Percentiles rank a stretch among this genome's conserved stretches.
These are phyloP conservation scores for Candida ponderosae DNA, from an alignment of 805 yeast species.

Conservation along the genomic window DNA sequence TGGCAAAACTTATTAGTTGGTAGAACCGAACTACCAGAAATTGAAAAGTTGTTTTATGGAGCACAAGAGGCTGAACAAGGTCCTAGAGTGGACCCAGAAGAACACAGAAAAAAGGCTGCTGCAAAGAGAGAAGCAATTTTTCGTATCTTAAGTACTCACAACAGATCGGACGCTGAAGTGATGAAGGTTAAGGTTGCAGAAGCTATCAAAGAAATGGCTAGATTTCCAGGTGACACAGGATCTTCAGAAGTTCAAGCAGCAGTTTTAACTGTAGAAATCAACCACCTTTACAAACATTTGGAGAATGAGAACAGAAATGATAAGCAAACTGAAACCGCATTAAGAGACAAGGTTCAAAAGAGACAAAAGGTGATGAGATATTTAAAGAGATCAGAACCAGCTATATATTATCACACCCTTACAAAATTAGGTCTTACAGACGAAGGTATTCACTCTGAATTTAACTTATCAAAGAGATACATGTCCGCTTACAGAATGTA, in stretches of 20 bases:
- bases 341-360: slow-evolving; percentile 81
- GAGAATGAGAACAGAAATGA: slow-evolving; percentile 65
- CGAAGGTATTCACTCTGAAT: slow-evolving; percentile 68
- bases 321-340: slow-evolving; percentile 53
- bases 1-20: slow-evolving; percentile 60
- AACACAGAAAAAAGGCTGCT: slow-evolving; percentile 33
- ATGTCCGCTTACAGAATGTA: slow-evolving; percentile 72
- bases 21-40: slow-evolving; percentile 53
- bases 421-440: slow-evolving; percentile 86
- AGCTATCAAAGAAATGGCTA: slow-evolving; percentile 74
- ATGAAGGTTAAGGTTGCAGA: slow-evolving; percentile 49
- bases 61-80: slow-evolving; percentile 55
- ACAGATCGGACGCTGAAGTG: slow-evolving; percentile 53
- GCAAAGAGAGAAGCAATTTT: slow-evolving; percentile 59
- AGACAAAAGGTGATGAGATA: slow-evolving; percentile 81
- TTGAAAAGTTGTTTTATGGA: slow-evolving; percentile 70
- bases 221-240: slow-evolving; percentile 87
- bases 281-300: slow-evolving; percentile 68
- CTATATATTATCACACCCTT: slow-evolving; percentile 78
- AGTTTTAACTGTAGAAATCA: slow-evolving; percentile 71
- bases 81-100: slow-evolving; percentile 19
- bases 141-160: slow-evolving; percentile 68
- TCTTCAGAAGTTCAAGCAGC: slow-evolving; percentile 97
- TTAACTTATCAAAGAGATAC: slow-evolving; percentile 70
- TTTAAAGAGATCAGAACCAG: slow-evolving; percentile 71